phyloP scores from a whole-genome alignment of 176 grass and related monocot genomes.

The Canna indica region DNA sequence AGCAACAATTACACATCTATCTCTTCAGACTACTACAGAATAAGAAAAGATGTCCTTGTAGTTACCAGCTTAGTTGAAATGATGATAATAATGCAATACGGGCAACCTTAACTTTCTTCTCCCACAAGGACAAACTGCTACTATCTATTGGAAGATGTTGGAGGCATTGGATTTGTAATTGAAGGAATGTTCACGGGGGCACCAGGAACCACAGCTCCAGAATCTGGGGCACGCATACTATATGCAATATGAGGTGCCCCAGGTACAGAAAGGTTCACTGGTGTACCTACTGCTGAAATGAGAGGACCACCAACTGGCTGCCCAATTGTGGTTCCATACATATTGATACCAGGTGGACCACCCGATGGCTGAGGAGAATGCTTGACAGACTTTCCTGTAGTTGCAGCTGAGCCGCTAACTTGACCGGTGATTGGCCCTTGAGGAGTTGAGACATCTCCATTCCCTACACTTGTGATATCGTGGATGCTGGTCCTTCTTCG shows the following conservation, averaged over 20 bases:
- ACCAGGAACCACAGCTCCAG: constrained; percentile 49
- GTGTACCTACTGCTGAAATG: constrained; percentile 76
- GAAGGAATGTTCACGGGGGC: constrained; percentile 46
- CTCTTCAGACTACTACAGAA: neutral
- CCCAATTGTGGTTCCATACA: constrained; percentile 69
- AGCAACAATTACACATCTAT: neutral
- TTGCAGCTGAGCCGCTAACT: constrained; percentile 33
- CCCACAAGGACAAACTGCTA: neutral
- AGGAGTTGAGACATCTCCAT: constrained; percentile 34
- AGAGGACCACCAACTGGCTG: constrained; percentile 70
- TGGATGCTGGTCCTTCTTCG: constrained; percentile 87
- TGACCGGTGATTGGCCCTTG: constrained; percentile 67
- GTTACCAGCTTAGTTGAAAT: neutral
- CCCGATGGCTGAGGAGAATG: constrained; percentile 36
- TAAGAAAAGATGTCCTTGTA: neutral
- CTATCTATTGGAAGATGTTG: constrained; percentile 51
- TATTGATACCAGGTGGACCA: constrained; percentile 31
- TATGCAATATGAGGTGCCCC: constrained; percentile 65
- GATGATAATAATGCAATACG: neutral
- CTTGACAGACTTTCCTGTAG: constrained; percentile 42
- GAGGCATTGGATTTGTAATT: constrained; percentile 53
- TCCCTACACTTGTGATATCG: constrained; percentile 75
- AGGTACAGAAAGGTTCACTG: constrained; percentile 49
- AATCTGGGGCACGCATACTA: constrained; percentile 32
- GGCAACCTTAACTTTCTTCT: too few relatives aligned